These are phyloP conservation scores for Saprolegnia diclina DNA, from an alignment of 352 stramenopile species.

Conservation along the genomic window DNA sequence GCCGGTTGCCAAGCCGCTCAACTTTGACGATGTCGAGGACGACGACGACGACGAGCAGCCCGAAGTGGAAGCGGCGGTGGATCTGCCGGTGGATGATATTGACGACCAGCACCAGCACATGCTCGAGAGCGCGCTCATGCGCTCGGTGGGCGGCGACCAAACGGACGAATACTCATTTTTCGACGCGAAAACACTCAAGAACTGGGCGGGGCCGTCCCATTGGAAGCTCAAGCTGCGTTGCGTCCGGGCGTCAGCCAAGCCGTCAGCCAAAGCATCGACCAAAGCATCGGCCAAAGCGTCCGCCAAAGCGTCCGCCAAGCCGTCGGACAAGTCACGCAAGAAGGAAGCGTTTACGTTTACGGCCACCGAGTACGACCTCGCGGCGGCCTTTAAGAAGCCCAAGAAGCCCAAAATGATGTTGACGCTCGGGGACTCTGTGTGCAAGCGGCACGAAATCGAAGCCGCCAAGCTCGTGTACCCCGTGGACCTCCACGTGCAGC, in stretches of 20 bases:
- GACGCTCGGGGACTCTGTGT: neutral
- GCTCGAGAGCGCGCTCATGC: slow-evolving; percentile 69
- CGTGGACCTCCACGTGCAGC: slow-evolving; percentile 67
- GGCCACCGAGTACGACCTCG: neutral
- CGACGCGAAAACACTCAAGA: slow-evolving; percentile 74
- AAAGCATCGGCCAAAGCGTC: neutral
- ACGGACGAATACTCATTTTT: slow-evolving; percentile 77
- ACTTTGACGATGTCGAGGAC: slow-evolving; percentile 32
- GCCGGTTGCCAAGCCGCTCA: slow-evolving; percentile 18
- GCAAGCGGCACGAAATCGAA: slow-evolving; percentile 35
- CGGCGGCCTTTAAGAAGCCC: slow-evolving; percentile 21
- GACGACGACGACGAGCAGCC: slow-evolving; percentile 14
- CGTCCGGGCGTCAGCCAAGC: slow-evolving; percentile 4
- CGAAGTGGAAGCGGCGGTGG: neutral
- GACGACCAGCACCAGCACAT: slow-evolving; percentile 38
- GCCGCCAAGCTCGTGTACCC: slow-evolving; percentile 62
- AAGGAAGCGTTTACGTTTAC: slow-evolving; percentile 10
- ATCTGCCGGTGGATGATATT: slow-evolving; percentile 22
- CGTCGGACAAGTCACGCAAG: neutral
- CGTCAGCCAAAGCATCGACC: neutral
- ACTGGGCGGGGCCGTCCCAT: slow-evolving; percentile 67
- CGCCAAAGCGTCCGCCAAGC: neutral
- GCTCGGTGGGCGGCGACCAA: slow-evolving; percentile 49
- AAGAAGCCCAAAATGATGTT: neutral
- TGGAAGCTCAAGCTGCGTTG: slow-evolving; percentile 50